A percentile compares a stretch with the other conserved stretches of the same genome.
Evolutionary conservation across 768 basidiomycete species (phyloP).

Genomic region (Myochromella boudieri): DNA sequence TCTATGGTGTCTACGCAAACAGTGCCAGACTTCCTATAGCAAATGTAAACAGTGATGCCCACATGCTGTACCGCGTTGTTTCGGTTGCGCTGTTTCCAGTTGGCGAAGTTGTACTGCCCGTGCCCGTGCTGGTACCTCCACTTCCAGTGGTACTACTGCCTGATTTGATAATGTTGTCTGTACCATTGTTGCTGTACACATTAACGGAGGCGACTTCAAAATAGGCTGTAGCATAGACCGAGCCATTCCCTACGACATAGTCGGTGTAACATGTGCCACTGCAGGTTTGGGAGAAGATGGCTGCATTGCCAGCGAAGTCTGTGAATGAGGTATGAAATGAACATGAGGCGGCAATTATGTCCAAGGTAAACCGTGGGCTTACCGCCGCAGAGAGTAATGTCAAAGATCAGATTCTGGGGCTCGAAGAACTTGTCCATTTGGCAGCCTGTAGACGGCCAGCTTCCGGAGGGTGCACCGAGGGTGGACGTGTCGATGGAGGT

Average conservation of each 20-base stretch:
- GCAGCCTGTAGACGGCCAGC: conserved; percentile 64
- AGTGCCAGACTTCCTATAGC: conserved; percentile 1
- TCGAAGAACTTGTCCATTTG: conserved; percentile 51
- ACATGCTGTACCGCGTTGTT: background rate
- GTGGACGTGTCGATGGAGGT: conserved; percentile 53
- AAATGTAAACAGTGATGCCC: background rate
- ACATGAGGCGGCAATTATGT: conserved; percentile 9
- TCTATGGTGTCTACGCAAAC: background rate
- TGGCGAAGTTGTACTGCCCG: conserved; percentile 4
- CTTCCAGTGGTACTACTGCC: conserved; percentile 9
- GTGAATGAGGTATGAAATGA: background rate
- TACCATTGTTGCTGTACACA: conserved; percentile 39
- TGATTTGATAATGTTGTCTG: conserved; percentile 22
- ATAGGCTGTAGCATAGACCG: conserved; percentile 64
- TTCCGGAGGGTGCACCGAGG: conserved; percentile 67
- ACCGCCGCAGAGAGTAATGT: conserved; percentile 73
- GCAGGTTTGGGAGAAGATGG: conserved; percentile 61
- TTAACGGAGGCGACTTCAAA: conserved; percentile 70
- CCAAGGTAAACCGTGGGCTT: conserved; percentile 11
- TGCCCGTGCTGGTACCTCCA: background rate
- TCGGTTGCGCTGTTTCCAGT: conserved; percentile 3
- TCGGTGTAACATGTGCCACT: conserved; percentile 67
- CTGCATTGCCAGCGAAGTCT: conserved; percentile 52
- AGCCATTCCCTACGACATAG: conserved; percentile 63
- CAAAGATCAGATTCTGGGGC: conserved; percentile 67